Base-by-base conservation (phyloP, 495 filamentous ascomycete species). In the Sporormia fimetaria region DNA sequence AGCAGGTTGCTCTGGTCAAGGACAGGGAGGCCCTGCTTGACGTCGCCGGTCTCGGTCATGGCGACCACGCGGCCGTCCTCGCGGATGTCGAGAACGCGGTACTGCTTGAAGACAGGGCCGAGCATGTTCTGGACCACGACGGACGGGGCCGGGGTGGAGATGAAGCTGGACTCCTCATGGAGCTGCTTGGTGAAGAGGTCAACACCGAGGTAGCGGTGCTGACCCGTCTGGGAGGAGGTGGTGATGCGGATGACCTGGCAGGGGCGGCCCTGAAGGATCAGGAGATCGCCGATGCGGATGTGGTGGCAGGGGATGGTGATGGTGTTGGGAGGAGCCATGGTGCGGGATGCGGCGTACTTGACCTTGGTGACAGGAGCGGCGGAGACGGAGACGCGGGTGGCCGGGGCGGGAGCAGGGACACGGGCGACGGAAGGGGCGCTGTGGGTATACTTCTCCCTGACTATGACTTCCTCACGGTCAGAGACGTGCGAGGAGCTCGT, bases 161-260 rank as follows among this genome's bases (percentile, higher is more conserved):
- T 76, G 69, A 95, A 95, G 63, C 80, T 87, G 34, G 87, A 93
- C 80, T 98, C 90, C 69, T 98, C 90, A 65, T 96, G 87, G 39
- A 98, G 79, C 69, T 95, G 83, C 76, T 94, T 88, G 74, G 87
- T 94, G 84, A 98, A 98, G 57, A 98, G 83, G 68, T 98, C 90
- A 49, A 98, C 90, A 74, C 90, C 90, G 40, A 96, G 82, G 79
- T 96, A 98, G 62, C 90, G 85, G 74, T 96, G 85, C 77, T 98
- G 90, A 63, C 92, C 90, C 31, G 90, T 98, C 71, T 93, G 87
- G 49, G 83, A 76, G 42, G 92, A 96, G 67, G 87, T 92, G 52
- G 86, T 92, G 80, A 98, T 95, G 58, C 87, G 87, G 75, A 98
- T 98, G 63, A 98, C 88, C 76, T 96, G 90, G 83, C 88, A 96